Conservation (phyloP, 352 stramenopile genomes). For the Pythium vanterpoolii region DNA sequence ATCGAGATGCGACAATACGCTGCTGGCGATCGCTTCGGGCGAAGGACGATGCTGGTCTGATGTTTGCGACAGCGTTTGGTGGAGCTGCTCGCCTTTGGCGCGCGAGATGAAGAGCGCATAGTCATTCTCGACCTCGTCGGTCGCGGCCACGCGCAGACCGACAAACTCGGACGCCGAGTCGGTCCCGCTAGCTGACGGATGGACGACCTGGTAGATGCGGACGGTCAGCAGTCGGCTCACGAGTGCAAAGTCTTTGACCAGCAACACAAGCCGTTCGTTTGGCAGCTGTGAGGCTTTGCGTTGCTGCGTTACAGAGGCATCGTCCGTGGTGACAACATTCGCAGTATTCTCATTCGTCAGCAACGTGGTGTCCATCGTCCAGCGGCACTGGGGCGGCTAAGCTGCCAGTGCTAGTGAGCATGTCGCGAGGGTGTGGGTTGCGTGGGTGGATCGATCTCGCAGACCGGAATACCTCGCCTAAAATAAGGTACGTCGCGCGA, state of each 20-base stretch:
- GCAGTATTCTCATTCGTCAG: neutral
- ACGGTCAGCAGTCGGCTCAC: constrained; percentile 17
- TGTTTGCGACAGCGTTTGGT: constrained; percentile 21
- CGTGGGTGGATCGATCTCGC: neutral
- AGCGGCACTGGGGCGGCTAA: neutral
- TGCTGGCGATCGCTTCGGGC: constrained; percentile 38
- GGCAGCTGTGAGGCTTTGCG: constrained; percentile 5
- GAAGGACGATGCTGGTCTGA: neutral
- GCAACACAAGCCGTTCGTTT: constrained; percentile 15
- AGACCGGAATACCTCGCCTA: constrained; percentile 1
- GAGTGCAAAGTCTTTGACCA: constrained; percentile 16
- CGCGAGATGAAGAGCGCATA: constrained; percentile 53
- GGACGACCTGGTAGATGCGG: constrained; percentile 22
- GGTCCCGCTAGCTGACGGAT: constrained; percentile 1
- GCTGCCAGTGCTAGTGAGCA: too few relatives aligned
- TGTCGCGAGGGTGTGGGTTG: too few relatives aligned
- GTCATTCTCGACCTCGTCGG: constrained; percentile 66
- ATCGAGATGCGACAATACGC: constrained; percentile 49
- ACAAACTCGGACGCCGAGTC: constrained; percentile 4
- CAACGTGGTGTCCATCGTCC: neutral
- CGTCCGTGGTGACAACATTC: neutral
- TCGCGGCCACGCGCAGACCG: constrained; percentile 49
- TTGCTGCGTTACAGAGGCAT: neutral
- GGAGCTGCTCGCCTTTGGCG: constrained; percentile 46
- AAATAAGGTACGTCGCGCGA: too few relatives aligned